Conservation (phyloP, 225 moss, liverwort and hornwort genomes). For the Pleurozium schreberi region DNA sequence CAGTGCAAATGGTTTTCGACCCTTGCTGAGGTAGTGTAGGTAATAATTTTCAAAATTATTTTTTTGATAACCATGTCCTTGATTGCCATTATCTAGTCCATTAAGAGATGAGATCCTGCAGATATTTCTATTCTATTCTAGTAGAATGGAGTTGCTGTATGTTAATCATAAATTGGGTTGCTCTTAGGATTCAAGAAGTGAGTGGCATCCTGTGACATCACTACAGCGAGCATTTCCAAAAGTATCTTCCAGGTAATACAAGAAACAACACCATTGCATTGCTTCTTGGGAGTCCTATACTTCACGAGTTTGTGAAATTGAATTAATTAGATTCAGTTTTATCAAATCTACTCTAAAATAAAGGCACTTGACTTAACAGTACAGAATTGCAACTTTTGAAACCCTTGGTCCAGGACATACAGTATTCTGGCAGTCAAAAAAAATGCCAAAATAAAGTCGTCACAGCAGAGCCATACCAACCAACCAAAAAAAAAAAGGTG, state of each 20-base stretch:
- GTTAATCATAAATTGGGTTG: background rate
- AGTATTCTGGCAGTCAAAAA: background rate
- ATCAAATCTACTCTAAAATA: background rate
- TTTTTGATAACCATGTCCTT: background rate
- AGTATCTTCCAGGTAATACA: conserved; percentile 21
- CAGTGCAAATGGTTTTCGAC: background rate
- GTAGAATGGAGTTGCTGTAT: background rate
- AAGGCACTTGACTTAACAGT: background rate
- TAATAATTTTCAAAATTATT: background rate
- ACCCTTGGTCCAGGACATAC: background rate
- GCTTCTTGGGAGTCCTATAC: background rate
- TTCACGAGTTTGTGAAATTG: background rate
- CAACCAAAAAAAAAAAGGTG: too few relatives aligned
- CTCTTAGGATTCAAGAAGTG: conserved; percentile 45
- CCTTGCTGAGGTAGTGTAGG: background rate
- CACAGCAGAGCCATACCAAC: conserved; percentile 26
- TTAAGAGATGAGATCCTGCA: background rate
- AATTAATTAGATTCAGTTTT: background rate
- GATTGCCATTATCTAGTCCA: background rate
- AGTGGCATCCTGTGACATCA: conserved; percentile 32
- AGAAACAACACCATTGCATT: background rate
- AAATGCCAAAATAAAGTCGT: background rate
- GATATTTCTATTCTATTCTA: background rate
- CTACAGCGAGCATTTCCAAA: conserved; percentile 39
- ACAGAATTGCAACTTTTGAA: background rate